These are phyloP conservation scores for Selaginella tamariscina DNA, from an alignment of 75 land plant species.

Conservation along the genomic window DNA sequence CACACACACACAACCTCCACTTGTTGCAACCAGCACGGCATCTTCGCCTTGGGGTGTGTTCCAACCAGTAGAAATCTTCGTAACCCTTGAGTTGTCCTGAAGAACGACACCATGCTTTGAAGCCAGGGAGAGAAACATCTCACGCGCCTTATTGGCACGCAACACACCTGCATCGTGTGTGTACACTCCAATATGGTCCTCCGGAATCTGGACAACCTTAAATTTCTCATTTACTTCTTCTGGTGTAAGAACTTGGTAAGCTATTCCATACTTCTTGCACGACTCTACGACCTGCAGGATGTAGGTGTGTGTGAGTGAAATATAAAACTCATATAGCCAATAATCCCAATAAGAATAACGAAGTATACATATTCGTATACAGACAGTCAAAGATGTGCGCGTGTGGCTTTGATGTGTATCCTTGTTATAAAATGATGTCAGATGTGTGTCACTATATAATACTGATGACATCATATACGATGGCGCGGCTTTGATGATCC, in stretches of 20 bases:
- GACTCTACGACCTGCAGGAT: constrained; percentile 34
- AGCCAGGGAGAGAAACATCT: constrained; percentile 75
- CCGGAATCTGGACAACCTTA: constrained; percentile 28
- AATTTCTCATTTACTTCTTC: constrained; percentile 28
- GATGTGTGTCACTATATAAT: no score
- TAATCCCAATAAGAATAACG: no score
- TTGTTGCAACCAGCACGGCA: constrained; percentile 29
- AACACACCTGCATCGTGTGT: constrained; percentile 59
- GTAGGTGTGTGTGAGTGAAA: no score
- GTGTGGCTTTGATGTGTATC: no score
- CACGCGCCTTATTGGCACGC: constrained; percentile 75
- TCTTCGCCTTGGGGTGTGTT: constrained; percentile 14
- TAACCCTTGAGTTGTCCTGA: constrained; percentile 46
- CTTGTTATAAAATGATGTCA: no score
- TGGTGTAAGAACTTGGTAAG: constrained; percentile 21
- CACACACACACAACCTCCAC: no score
- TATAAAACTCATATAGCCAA: no score
- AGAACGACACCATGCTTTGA: constrained; percentile 45
- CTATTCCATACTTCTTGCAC: constrained; percentile 14
- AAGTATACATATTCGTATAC: no score
- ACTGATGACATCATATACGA: no score
- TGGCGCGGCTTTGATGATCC: no score
- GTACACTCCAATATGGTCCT: constrained; percentile 37
- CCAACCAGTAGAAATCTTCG: constrained; percentile 19
- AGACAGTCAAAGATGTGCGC: no score